phyloP scores from a whole-genome alignment of 305 asterid genomes.

The Fraxinus greggii region DNA sequence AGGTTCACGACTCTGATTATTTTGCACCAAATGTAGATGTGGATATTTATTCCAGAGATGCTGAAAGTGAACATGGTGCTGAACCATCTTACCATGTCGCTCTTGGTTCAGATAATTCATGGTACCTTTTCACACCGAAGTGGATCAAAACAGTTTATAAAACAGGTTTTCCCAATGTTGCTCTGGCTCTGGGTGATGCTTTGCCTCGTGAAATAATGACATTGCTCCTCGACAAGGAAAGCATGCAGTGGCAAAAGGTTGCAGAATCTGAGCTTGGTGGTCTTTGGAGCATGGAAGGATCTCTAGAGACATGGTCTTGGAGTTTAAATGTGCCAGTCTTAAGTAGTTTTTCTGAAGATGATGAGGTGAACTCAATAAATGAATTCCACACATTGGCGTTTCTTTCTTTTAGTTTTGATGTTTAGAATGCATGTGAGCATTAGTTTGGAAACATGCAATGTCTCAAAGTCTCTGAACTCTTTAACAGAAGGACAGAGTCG shows the following conservation, averaged over 20 bases:
- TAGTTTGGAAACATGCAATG: conserved; percentile 2
- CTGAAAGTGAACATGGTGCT: conserved; percentile 35
- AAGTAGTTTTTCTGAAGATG: conserved; percentile 90
- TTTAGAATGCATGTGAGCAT: not conserved
- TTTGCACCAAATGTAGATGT: conserved; percentile 43
- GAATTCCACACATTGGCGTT: conserved; percentile 2
- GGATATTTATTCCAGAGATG: conserved; percentile 36
- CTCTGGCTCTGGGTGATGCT: conserved; percentile 70
- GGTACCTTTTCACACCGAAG: conserved; percentile 98
- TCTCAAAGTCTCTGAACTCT: not conserved
- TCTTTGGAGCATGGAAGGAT: conserved; percentile 95
- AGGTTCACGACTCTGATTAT: conserved; percentile 67
- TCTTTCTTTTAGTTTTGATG: not conserved
- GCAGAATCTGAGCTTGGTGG: conserved; percentile 89
- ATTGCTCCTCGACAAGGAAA: conserved; percentile 68
- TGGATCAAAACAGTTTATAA: conserved; percentile 81
- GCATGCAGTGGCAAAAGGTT: conserved; percentile 85
- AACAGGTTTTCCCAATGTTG: conserved; percentile 83
- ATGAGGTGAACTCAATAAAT: conserved; percentile 61
- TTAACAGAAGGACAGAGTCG: not conserved
- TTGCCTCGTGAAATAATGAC: conserved; percentile 85
- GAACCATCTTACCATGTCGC: conserved; percentile 84
- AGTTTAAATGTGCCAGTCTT: conserved; percentile 95
- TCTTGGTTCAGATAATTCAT: conserved; percentile 95
- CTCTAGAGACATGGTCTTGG: conserved; percentile 99